Percentiles rank a stretch among this genome's conserved stretches.
Conservation (phyloP, 2,329 filamentous ascomycete genomes). For the Nigrospora osmanthi region DNA sequence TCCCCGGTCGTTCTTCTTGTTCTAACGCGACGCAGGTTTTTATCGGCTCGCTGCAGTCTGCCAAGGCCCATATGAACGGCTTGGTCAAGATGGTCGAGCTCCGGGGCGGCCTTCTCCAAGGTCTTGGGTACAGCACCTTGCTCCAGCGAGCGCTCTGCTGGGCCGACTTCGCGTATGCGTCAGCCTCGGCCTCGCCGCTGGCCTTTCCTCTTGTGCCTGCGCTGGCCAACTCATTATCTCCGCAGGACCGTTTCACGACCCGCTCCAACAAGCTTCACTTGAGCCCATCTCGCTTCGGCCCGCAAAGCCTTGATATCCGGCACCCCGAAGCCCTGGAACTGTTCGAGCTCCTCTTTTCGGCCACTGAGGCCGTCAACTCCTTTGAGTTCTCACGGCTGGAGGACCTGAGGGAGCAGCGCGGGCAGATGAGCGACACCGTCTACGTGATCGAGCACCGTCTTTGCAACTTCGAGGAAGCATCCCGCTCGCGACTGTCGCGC, state of each 20-base stretch:
- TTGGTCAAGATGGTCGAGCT: conserved; percentile 22
- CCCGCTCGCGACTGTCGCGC: conserved; percentile 9
- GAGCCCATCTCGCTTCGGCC: conserved; percentile 3
- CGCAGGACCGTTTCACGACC: conserved; percentile 17
- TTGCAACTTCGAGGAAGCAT: conserved; percentile 17
- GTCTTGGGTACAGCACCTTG: conserved; percentile 19
- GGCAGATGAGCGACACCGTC: conserved; percentile 22
- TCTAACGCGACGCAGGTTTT: conserved; percentile 12
- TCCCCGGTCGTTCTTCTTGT: not conserved
- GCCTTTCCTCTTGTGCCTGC: conserved; percentile 21
- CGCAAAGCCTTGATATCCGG: conserved; percentile 12
- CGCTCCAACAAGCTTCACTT: conserved; percentile 14
- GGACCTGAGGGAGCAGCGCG: conserved; percentile 15
- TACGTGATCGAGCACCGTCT: conserved; percentile 22
- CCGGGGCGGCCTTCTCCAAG: conserved; percentile 20
- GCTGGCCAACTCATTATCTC: conserved; percentile 16
- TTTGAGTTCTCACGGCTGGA: conserved; percentile 22
- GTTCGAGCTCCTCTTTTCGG: conserved; percentile 20
- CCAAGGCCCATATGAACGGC: conserved; percentile 22
- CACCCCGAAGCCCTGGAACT: conserved; percentile 18
- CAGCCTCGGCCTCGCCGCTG: conserved; percentile 17
- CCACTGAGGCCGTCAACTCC: conserved; percentile 18
- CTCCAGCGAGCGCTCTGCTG: conserved; percentile 23
- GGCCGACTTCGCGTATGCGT: conserved; percentile 24
- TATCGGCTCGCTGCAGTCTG: conserved; percentile 18